Evolutionary conservation across 768 basidiomycete species (phyloP).

Genomic region (Tephrocybe sp.): DNA sequence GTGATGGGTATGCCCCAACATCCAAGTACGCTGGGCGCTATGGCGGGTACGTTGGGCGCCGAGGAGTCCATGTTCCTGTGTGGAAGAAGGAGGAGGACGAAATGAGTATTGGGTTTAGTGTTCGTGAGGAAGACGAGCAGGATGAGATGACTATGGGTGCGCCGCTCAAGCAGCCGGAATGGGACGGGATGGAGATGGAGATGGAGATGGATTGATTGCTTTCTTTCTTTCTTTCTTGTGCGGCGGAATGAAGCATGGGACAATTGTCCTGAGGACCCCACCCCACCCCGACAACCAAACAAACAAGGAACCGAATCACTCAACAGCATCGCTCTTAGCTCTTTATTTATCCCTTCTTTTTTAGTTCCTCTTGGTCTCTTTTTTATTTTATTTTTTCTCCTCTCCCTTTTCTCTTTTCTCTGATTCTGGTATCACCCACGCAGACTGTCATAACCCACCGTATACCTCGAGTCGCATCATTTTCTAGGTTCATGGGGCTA

Average conservation of each 20-base stretch:
- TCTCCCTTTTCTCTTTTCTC: no score
- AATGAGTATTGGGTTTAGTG: constrained; percentile 33
- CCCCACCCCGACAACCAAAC: neutral
- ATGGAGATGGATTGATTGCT: constrained; percentile 60
- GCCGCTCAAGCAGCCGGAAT: constrained; percentile 33
- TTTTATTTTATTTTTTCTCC: no score
- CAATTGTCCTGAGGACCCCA: neutral
- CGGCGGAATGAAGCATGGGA: no score
- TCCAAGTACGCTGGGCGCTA: constrained; percentile 18
- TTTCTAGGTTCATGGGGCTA: no score
- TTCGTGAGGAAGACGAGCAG: constrained; percentile 47
- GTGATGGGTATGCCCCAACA: constrained; percentile 12
- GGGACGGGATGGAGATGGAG: constrained; percentile 72
- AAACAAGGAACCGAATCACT: constrained; percentile 8
- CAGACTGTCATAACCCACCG: no score
- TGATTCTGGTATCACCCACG: no score
- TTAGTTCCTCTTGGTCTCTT: no score
- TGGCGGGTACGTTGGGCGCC: constrained; percentile 15
- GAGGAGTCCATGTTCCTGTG: constrained; percentile 19
- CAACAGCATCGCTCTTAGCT: constrained; percentile 11
- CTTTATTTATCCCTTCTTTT: neutral
- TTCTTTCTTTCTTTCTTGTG: neutral
- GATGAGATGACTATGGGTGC: constrained; percentile 19
- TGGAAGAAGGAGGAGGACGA: constrained; percentile 46
- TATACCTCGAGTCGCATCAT: no score